A percentile compares a stretch with the other conserved stretches of the same genome.
Evolutionary conservation across 192 early-diverging fungal species (phyloP).

Genomic region (Irineochytrium annulatum): DNA sequence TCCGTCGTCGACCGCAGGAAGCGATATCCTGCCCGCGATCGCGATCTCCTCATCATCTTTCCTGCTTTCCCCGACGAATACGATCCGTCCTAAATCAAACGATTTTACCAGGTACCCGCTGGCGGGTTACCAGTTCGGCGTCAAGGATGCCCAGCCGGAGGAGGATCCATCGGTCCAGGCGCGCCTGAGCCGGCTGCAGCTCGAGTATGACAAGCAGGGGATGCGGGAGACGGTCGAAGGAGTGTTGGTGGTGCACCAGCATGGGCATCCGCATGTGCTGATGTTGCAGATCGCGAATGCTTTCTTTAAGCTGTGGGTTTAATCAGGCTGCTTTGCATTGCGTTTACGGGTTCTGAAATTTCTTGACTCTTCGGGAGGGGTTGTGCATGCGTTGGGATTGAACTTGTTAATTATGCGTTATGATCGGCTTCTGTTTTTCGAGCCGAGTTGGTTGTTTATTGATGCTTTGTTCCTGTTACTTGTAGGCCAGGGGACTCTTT

Average conservation of each 20-base stretch:
- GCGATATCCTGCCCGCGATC: too few species aligned
- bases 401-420: not conserved
- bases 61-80: too few species aligned
- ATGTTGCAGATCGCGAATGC: conserved; percentile 71
- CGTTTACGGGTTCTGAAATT: not conserved
- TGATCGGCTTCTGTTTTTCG: not conserved
- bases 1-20: too few species aligned
- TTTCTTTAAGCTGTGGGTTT: conserved; percentile 69
- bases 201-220: conserved; percentile 62
- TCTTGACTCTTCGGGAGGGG: not conserved
- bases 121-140: conserved; percentile 63
- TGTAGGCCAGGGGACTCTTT: conserved; percentile 67
- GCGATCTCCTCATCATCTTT: too few species aligned
- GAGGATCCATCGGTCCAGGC: conserved; percentile 56
- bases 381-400: not conserved
- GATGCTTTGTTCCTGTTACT: not conserved
- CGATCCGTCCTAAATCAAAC: too few species aligned
- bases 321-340: conserved; percentile 6
- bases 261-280: conserved; percentile 74
- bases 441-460: too few species aligned
- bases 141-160: conserved; percentile 70
- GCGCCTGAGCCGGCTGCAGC: conserved; percentile 54
- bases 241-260: conserved; percentile 72
- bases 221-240: conserved; percentile 69
- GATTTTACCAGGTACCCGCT: conserved; percentile 45